Evolutionary conservation across 768 basidiomycete species (phyloP).

Genomic region (Rhizopogon vulgaris): DNA sequence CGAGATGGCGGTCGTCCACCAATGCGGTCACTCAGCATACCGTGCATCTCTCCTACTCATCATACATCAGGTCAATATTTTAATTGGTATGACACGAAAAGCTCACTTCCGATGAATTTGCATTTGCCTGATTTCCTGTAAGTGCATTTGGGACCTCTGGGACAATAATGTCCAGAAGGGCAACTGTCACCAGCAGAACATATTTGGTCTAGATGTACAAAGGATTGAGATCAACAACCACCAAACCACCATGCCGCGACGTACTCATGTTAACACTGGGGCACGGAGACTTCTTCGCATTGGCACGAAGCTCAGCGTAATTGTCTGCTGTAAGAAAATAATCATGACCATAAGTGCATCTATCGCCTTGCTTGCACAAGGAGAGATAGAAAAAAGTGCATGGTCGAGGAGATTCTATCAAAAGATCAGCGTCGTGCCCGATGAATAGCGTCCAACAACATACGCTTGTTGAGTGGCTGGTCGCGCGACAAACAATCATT

Average conservation of each 20-base stretch:
- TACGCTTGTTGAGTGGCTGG: conserved; percentile 28
- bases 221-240: background rate
- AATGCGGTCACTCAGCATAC: background rate
- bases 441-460: conserved; percentile 1
- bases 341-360: conserved; percentile 30
- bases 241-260: background rate
- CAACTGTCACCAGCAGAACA: conserved; percentile 26
- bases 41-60: conserved; percentile 1
- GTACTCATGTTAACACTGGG: conserved; percentile 23
- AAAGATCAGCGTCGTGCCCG: background rate
- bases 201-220: conserved; percentile 8
- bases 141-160: conserved; percentile 27
- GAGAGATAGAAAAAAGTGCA: conserved; percentile 33
- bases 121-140: conserved; percentile 28
- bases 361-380: conserved; percentile 22
- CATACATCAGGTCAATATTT: background rate
- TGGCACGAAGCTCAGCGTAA: conserved; percentile 21
- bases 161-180: conserved; percentile 31
- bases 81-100: background rate
- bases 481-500: background rate
- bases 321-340: conserved; percentile 24
- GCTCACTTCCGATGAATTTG: conserved; percentile 27
- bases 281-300: conserved; percentile 31
- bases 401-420: conserved; percentile 30
- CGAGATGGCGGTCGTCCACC: conserved; percentile 1